These are phyloP conservation scores for Trametes villosa DNA, from an alignment of 768 basidiomycete species.

Conservation along the genomic window DNA sequence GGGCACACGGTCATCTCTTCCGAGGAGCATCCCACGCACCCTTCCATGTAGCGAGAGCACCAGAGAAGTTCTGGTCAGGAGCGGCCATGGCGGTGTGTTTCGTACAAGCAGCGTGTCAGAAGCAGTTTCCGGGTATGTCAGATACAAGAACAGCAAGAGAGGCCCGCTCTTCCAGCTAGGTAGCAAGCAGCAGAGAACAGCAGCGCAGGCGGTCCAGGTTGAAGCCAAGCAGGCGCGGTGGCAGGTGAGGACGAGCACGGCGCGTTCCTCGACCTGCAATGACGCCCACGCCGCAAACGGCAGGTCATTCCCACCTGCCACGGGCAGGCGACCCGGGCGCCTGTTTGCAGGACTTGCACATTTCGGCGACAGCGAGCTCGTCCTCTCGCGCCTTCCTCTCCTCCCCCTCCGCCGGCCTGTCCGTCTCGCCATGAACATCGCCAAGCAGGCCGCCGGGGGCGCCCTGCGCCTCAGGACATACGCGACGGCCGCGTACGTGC, in stretches of 20 bases:
- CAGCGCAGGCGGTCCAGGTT: constrained; percentile 3
- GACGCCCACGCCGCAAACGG: constrained; percentile 18
- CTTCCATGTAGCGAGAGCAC: constrained; percentile 90
- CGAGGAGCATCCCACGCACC: constrained; percentile 47
- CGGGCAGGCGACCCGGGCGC: constrained; percentile 14
- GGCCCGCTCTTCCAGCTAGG: constrained; percentile 14
- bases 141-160: neutral
- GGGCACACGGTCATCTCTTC: neutral
- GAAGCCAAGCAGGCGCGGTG: neutral
- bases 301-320: constrained; percentile 20
- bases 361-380: constrained; percentile 18
- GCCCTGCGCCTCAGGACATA: constrained; percentile 21
- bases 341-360: constrained; percentile 7
- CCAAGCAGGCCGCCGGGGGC: constrained; percentile 11
- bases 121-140: neutral
- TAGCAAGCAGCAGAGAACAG: neutral
- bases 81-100: constrained; percentile 4
- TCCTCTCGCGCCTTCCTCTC: neutral
- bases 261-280: constrained; percentile 12
- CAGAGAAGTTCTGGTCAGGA: constrained; percentile 86
- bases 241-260: neutral
- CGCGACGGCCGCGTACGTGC: constrained; percentile 34
- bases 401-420: neutral
- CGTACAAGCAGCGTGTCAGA: neutral
- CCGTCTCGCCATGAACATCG: constrained; percentile 23